Evolutionary conservation across 768 basidiomycete species (phyloP), one percentile per base, ranked within the genome.

Genomic region (Suillus subalutaceus): DNA sequence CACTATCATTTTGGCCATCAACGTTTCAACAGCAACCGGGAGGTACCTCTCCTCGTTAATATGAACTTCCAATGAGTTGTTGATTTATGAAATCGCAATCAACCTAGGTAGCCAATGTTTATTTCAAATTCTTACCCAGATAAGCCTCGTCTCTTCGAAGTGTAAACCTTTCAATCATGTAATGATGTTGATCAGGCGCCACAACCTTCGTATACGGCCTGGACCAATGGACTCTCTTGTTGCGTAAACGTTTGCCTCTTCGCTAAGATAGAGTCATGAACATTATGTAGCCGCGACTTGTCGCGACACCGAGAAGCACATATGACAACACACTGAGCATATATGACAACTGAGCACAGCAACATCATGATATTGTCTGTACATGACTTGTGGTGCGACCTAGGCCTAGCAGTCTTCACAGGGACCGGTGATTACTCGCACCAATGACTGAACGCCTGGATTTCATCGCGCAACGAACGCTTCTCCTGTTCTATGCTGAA

Each of bases 21-120:
- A 26, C 26, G 26, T 26, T 26, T 26, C 26, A 26, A 59, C 26
- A 41, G 58, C 59, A 43, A 41, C 40, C 12, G 12, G 32, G 32
- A 37, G 32, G 10, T 35, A 35, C 53, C 35, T 56, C 55, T 35
- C 32, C 35, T 56, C 55, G 32, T 56, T 13, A 32, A 30, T 60
- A 30, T 41, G 59, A 60, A 60, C 18, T 60, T 60, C 18, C 59
- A 60, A 60, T 32, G 41, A 60, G 30, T 20, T 4, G 10, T 60
- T 60, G 30, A 60, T 60, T 60, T 43, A 60, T 60, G 59, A 60
- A 60, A 44, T 41, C 30, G 59, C 41, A 60, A 60, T 60, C 59
- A 40, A 26, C 37, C 37, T 37, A 41, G 59, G 59, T 43, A 43
- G 18, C 26, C 18, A 60, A 32, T 10, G 32, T 59, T 60, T 10